Base-by-base conservation (phyloP, 257 asterid species). In the Sherardia arvensis region DNA sequence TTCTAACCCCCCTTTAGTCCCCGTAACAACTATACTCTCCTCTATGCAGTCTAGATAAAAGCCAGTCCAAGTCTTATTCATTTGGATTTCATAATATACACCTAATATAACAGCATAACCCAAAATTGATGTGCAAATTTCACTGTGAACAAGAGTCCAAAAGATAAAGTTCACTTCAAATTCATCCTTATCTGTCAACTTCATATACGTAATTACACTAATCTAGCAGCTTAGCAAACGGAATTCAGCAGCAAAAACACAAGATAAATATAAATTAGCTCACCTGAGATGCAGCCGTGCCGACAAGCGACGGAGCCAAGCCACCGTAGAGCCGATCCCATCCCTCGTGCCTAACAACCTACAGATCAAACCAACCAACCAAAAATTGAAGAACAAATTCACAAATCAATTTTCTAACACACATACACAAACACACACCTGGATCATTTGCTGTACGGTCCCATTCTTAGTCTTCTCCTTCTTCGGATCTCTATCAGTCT, bases 231-330 rank as follows among this genome's bases (percentile, higher is more conserved):
- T n/a, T n/a, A n/a, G n/a, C n/a, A n/a, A n/a, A n/a, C n/a, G n/a
- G n/a, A n/a, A n/a, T n/a, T n/a, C n/a, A n/a, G n/a, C 47, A 69
- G 60, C 23, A 23, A 59, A 62, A 45, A 43, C 62, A 69, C 51
- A 20, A 7, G 6, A 30, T 6, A 17, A 25, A 30, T 64, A 27
- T 15, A 56, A 71, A 49, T 32, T 64, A 58, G 70, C 66, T 62
- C 69, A 83, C 98, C 95, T 92, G 95, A 59, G 98, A 92, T 15
- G 95, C 82, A 53, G 98, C 97, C 1, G 98, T 92, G 69, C 98
- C 98, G 64, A 83, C 81, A 30, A 92, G 83, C 3, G 98, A 92
- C 40, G 98, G 98, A 48, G 87, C 75, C 76, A 92, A 81, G 22
- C 98, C 98, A 30, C 98, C 85, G 34, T 92, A 92, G 12, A 92